Percentiles rank a stretch among this genome's conserved stretches.
Evolutionary conservation across 495 filamentous ascomycete genomes (phyloP).

Genomic region (Annulohypoxylon nitens): DNA sequence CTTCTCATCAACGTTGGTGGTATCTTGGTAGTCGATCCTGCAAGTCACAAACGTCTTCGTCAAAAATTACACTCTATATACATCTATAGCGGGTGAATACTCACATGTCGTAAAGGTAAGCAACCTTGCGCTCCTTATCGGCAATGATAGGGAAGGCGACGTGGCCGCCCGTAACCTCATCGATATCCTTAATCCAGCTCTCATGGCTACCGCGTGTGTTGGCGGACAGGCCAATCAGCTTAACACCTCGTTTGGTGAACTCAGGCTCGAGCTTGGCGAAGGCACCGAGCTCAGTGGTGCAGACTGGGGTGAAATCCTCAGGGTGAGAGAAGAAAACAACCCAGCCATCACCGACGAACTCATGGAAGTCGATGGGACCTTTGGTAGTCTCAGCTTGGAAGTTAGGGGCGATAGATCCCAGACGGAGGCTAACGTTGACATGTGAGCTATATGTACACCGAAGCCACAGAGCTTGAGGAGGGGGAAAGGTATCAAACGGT

Average conservation of each 20-base stretch:
- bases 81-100: constrained; percentile 41
- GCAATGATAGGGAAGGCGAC: constrained; percentile 96
- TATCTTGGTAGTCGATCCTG: constrained; percentile 83
- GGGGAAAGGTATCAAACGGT: not conserved
- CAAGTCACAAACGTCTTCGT: constrained; percentile 5
- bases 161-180: constrained; percentile 86
- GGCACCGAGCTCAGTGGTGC: constrained; percentile 98
- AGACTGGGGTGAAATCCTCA: constrained; percentile 93
- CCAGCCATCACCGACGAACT: constrained; percentile 96
- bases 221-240: constrained; percentile 94
- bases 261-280: constrained; percentile 97
- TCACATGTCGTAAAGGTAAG: constrained; percentile 94
- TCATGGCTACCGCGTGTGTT: constrained; percentile 76
- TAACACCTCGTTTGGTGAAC: constrained; percentile 92
- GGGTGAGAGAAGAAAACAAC: constrained; percentile 98
- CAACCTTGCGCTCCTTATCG: constrained; percentile 94
- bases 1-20: constrained; percentile 91
- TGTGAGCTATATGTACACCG: constrained; percentile 20
- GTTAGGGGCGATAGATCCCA: constrained; percentile 91
- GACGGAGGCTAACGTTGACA: constrained; percentile 72
- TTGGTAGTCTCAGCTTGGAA: constrained; percentile 93
- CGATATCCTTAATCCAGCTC: constrained; percentile 95
- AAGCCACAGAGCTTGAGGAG: not conserved
- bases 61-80: not conserved
- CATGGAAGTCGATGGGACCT: constrained; percentile 95